Conservation (phyloP, 2,329 filamentous ascomycete species). For the Fusarium penzigii region DNA sequence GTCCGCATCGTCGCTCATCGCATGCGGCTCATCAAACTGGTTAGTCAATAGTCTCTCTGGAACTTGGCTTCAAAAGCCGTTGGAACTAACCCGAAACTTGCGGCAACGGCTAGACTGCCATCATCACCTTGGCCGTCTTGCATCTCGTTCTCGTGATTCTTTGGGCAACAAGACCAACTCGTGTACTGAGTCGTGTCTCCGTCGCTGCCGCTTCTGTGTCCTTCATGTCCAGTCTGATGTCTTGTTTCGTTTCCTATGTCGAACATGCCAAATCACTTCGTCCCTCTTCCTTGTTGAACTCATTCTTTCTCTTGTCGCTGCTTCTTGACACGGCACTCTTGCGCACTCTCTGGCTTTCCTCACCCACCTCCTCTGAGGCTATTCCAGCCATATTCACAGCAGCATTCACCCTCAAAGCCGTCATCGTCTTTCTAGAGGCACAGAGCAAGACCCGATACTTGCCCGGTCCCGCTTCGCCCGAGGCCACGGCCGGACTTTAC, state of each 20-base stretch:
- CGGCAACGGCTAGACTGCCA: constrained; percentile 18
- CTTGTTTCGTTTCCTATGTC: constrained; percentile 33
- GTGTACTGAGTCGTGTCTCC: constrained; percentile 27
- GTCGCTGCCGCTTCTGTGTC: constrained; percentile 35
- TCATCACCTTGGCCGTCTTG: constrained; percentile 29
- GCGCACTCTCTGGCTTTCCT: constrained; percentile 37
- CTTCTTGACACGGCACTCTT: constrained; percentile 37
- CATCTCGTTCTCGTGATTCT: constrained; percentile 37
- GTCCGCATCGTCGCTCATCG: constrained; percentile 26
- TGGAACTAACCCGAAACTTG: neutral
- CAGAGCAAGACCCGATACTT: constrained; percentile 38
- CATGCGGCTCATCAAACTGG: constrained; percentile 31
- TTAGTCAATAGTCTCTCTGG: constrained; percentile 9
- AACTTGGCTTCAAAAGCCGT: neutral
- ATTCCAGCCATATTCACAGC: constrained; percentile 37
- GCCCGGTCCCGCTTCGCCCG: constrained; percentile 36
- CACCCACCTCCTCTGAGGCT: constrained; percentile 19
- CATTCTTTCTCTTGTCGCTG: constrained; percentile 37
- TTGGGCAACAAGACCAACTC: constrained; percentile 27
- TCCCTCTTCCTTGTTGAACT: constrained; percentile 35
- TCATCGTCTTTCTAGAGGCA: constrained; percentile 39
- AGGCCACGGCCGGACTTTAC: constrained; percentile 41
- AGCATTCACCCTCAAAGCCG: constrained; percentile 38
- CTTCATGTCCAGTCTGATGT: constrained; percentile 34
- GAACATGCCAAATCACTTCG: constrained; percentile 35